These are phyloP conservation scores for Tolypocladium inflatum DNA, from an alignment of 2,329 filamentous ascomycete species.

Conservation along the genomic window DNA sequence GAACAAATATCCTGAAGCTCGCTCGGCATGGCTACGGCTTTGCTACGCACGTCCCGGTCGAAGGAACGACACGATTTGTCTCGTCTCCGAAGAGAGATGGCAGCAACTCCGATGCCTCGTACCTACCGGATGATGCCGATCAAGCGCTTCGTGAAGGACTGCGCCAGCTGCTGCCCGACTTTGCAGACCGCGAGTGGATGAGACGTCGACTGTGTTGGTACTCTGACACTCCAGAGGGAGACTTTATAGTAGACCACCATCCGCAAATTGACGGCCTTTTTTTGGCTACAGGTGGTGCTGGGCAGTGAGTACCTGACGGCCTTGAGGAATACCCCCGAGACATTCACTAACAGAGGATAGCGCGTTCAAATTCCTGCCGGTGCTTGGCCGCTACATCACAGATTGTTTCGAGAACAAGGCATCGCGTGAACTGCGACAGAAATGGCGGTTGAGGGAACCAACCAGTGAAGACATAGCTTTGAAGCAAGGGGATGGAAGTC, in stretches of 20 bases:
- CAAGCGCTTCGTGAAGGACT: background rate
- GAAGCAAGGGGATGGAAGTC: background rate
- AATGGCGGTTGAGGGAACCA: background rate
- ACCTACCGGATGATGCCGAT: background rate
- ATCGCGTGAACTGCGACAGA: background rate
- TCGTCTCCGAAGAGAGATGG: background rate
- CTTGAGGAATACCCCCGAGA: background rate
- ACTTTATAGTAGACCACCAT: background rate
- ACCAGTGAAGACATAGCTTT: background rate
- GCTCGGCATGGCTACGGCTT: background rate
- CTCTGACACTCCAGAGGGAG: background rate
- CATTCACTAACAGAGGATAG: background rate
- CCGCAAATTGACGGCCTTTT: background rate
- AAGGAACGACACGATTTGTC: background rate
- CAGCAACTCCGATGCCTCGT: background rate
- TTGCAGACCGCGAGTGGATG: background rate
- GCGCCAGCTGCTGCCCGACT: background rate
- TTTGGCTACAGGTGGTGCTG: background rate
- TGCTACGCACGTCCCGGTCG: background rate
- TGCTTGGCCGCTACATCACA: background rate
- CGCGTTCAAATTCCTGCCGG: background rate
- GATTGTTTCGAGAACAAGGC: background rate
- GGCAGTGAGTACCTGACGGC: background rate
- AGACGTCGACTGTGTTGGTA: background rate
- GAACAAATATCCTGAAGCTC: background rate